These are phyloP conservation scores for Thymus mandschuricus DNA, from an alignment of 257 asterid genomes.

Conservation along the genomic window DNA sequence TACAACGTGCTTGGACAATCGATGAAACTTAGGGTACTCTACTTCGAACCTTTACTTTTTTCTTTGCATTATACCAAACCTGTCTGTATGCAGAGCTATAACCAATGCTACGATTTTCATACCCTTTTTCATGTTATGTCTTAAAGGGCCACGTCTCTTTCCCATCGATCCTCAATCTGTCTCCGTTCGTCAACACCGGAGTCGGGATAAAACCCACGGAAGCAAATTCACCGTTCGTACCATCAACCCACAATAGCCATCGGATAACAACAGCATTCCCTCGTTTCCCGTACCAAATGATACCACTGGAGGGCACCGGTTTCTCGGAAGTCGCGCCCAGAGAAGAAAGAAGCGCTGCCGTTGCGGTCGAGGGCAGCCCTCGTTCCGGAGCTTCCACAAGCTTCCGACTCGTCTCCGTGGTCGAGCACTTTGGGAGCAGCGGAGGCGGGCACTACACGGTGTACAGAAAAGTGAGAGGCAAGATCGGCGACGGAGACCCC, in stretches of 20 bases:
- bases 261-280: slow-evolving; percentile 29
- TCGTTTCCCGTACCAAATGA: slow-evolving; percentile 37
- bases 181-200: slow-evolving; percentile 55
- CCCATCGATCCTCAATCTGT: slow-evolving; percentile 64
- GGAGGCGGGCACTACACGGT: slow-evolving; percentile 90
- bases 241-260: slow-evolving; percentile 23
- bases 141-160: slow-evolving; percentile 78
- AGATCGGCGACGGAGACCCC: slow-evolving; percentile 51
- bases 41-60: neutral
- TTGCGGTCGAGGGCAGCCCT: neutral
- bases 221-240: slow-evolving; percentile 33
- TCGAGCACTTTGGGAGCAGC: slow-evolving; percentile 77
- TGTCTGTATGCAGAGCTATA: too few relatives aligned
- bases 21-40: slow-evolving; percentile 68
- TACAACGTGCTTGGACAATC: slow-evolving; percentile 70
- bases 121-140: neutral
- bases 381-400: neutral
- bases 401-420: slow-evolving; percentile 66
- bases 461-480: slow-evolving; percentile 65
- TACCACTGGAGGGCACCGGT: slow-evolving; percentile 28
- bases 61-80: too few relatives aligned
- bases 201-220: slow-evolving; percentile 48
- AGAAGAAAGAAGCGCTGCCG: slow-evolving; percentile 22
- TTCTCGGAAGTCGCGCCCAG: slow-evolving; percentile 27
- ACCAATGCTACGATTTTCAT: too few relatives aligned